Percentiles rank a stretch among this genome's conserved stretches.
These are phyloP conservation scores for Pseudofabraea citricarpa DNA, from an alignment of 2,329 filamentous ascomycete genomes.

Conservation along the genomic window DNA sequence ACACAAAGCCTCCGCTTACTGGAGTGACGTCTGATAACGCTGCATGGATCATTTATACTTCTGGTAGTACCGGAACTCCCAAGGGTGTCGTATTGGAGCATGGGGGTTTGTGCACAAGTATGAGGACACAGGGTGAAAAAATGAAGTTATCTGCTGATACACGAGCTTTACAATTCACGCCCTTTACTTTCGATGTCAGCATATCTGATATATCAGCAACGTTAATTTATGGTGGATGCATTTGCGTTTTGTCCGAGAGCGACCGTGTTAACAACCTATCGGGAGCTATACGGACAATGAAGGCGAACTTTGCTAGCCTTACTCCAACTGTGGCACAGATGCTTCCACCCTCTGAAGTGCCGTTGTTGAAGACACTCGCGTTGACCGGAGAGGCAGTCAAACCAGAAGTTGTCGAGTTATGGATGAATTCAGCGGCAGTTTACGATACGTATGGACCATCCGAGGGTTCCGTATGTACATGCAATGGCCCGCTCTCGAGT, in stretches of 20 bases:
- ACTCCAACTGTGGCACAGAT: conserved; percentile 2
- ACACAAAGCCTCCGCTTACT: background rate
- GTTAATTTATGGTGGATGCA: conserved; percentile 11
- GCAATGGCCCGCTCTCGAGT: conserved; percentile 9
- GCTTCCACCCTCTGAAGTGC: background rate
- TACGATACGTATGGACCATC: conserved; percentile 12
- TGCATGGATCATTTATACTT: conserved; percentile 12
- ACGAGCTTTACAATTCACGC: conserved; percentile 12
- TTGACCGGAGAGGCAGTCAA: conserved; percentile 14
- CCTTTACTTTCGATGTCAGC: conserved; percentile 11
- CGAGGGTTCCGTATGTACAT: conserved; percentile 1
- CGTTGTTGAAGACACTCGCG: conserved; percentile 3
- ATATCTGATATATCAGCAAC: conserved; percentile 13
- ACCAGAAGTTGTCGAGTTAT: conserved; percentile 10
- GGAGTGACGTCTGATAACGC: conserved; percentile 8
- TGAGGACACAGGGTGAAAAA: conserved; percentile 4
- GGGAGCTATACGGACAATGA: background rate
- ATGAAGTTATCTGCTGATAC: conserved; percentile 5
- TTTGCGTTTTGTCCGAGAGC: conserved; percentile 13
- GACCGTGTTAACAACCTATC: conserved; percentile 7
- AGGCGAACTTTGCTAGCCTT: conserved; percentile 1
- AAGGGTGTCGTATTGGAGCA: conserved; percentile 14
- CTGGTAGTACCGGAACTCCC: conserved; percentile 11
- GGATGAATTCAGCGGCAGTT: conserved; percentile 6
- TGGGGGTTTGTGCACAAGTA: conserved; percentile 5